Evolutionary conservation across 2,329 filamentous ascomycete species (phyloP).

Genomic region (Aspergillus sp.): DNA sequence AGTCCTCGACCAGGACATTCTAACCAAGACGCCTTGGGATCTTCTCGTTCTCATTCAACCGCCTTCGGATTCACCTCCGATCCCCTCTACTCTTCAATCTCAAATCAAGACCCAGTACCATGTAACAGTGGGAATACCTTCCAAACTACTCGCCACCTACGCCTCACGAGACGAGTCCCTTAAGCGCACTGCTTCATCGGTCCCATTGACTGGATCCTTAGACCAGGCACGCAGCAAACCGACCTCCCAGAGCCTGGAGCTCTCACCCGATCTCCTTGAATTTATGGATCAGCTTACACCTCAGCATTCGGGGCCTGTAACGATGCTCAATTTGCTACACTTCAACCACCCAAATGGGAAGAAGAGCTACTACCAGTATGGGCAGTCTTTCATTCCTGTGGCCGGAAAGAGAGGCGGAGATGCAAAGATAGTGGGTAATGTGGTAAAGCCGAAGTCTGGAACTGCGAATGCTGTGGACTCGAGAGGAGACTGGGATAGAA

Average conservation of each 20-base stretch:
- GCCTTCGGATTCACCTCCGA: conserved; percentile 15
- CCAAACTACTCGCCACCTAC: conserved; percentile 36
- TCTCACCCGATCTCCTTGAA: conserved; percentile 52
- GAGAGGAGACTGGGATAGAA: conserved; percentile 21
- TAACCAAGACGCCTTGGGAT: conserved; percentile 38
- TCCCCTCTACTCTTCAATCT: conserved; percentile 23
- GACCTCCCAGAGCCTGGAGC: conserved; percentile 55
- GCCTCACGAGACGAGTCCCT: conserved; percentile 26
- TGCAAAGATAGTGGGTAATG: conserved; percentile 64
- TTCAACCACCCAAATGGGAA: conserved; percentile 56
- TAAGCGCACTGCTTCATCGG: conserved; percentile 18
- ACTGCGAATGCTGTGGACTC: conserved; percentile 24
- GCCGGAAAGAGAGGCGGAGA: conserved; percentile 57
- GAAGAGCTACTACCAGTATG: conserved; percentile 59
- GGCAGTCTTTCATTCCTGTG: conserved; percentile 48
- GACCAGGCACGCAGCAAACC: conserved; percentile 27
- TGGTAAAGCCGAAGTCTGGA: conserved; percentile 39
- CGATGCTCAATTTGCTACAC: conserved; percentile 65
- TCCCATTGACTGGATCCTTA: conserved; percentile 32
- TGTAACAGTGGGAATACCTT: conserved; percentile 38
- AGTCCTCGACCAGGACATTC: conserved; percentile 30
- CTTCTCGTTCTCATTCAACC: conserved; percentile 37
- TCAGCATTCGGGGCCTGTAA: conserved; percentile 51
- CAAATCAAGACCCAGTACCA: conserved; percentile 34
- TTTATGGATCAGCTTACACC: conserved; percentile 50